Percentiles rank a stretch among this genome's conserved stretches.
These are phyloP conservation scores for Aspergillus sclerotiicarbonarius DNA, from an alignment of 495 filamentous ascomycete species.

Conservation along the genomic window DNA sequence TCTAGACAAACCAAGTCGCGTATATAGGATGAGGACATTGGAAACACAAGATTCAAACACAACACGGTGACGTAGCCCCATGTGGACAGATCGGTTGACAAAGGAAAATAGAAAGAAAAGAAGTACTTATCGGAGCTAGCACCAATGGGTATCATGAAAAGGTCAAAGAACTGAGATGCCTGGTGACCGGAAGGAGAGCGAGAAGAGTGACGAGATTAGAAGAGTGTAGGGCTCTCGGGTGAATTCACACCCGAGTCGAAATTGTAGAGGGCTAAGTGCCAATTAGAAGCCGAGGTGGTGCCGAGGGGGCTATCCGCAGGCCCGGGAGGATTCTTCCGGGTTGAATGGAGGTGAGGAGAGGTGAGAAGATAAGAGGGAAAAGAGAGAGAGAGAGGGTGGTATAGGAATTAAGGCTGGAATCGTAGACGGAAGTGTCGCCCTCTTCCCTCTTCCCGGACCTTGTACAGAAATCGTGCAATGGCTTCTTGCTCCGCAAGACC, in stretches of 20 bases:
- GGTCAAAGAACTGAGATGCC: slow-evolving; percentile 1
- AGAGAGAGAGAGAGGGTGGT: neutral
- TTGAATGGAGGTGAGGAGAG: slow-evolving; percentile 5
- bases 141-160: slow-evolving; percentile 26
- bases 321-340: neutral
- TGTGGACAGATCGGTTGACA: neutral
- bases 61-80: neutral
- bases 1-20: no score
- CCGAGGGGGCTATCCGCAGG: neutral
- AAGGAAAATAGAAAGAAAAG: slow-evolving; percentile 5
- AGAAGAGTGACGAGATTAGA: neutral
- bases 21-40: neutral
- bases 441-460: slow-evolving; percentile 56
- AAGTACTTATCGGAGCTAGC: slow-evolving; percentile 7
- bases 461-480: slow-evolving; percentile 84
- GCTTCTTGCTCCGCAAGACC: slow-evolving; percentile 85
- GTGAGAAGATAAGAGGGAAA: slow-evolving; percentile 5
- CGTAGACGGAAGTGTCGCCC: slow-evolving; percentile 44
- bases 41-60: neutral
- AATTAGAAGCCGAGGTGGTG: neutral
- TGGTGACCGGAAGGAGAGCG: neutral
- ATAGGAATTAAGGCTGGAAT: slow-evolving; percentile 39
- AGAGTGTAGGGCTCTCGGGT: neutral
- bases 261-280: neutral
- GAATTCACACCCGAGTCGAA: neutral